These are phyloP conservation scores for Monosporozyma aerobia DNA, from an alignment of 805 yeast genomes.

Conservation along the genomic window DNA sequence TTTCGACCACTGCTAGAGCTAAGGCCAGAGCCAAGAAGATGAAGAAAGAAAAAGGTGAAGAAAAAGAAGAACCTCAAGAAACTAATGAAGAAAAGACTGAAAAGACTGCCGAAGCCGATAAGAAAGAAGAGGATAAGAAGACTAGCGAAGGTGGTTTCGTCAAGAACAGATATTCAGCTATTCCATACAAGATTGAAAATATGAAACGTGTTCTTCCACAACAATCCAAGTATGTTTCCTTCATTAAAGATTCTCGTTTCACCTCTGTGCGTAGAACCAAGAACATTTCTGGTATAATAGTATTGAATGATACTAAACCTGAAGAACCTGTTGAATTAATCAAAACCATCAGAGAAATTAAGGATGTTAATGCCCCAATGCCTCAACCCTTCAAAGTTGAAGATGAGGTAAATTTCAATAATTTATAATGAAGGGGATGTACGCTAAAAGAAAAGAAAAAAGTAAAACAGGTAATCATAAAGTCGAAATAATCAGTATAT, in stretches of 20 bases:
- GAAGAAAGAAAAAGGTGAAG: slow-evolving; percentile 44
- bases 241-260: slow-evolving; percentile 65
- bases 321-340: slow-evolving; percentile 54
- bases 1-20: slow-evolving; percentile 91
- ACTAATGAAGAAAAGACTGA: slow-evolving; percentile 26
- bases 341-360: slow-evolving; percentile 75
- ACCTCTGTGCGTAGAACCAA: slow-evolving; percentile 72
- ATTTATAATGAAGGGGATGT: not conserved
- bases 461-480: not conserved
- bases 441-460: not conserved
- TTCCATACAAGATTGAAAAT: slow-evolving; percentile 64
- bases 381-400: slow-evolving; percentile 28
- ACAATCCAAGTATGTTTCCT: slow-evolving; percentile 76
- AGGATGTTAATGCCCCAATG: slow-evolving; percentile 60
- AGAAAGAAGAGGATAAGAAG: slow-evolving; percentile 19
- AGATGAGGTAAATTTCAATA: slow-evolving; percentile 23
- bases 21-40: slow-evolving; percentile 75
- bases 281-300: slow-evolving; percentile 62
- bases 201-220: slow-evolving; percentile 84
- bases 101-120: slow-evolving; percentile 12
- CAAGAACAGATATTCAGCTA: slow-evolving; percentile 46
- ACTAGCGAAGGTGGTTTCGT: slow-evolving; percentile 24
- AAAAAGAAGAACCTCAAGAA: slow-evolving; percentile 28
- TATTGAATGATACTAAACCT: slow-evolving; percentile 56
- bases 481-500: not conserved